These are phyloP conservation scores for Dictyophora rubrovolvata DNA, from an alignment of 768 basidiomycete species.

Conservation along the genomic window DNA sequence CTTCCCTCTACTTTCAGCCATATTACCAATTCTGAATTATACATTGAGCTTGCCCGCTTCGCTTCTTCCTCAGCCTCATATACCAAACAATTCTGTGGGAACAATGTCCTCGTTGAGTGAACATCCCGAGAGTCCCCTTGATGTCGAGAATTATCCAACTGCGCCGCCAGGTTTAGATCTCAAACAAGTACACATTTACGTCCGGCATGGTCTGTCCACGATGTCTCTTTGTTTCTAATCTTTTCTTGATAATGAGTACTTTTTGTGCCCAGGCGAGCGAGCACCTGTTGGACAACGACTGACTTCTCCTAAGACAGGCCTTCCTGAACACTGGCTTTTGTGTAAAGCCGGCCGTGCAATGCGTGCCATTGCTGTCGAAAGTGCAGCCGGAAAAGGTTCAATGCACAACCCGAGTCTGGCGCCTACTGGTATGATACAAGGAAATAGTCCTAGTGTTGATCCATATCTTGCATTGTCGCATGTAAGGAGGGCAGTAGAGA, in stretches of 20 bases:
- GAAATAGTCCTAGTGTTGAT: not conserved
- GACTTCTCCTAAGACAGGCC: slow-evolving; percentile 47
- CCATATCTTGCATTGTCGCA: slow-evolving; percentile 17
- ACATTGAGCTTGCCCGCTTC: too few species aligned
- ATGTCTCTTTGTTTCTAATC: not conserved
- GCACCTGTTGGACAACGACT: slow-evolving; percentile 66
- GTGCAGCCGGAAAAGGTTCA: slow-evolving; percentile 1
- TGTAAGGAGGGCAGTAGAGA: slow-evolving; percentile 43
- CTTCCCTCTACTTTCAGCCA: not conserved
- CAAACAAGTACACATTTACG: slow-evolving; percentile 66
- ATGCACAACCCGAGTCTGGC: not conserved
- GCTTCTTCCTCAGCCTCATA: not conserved
- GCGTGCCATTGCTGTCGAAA: slow-evolving; percentile 12
- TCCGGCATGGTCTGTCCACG: slow-evolving; percentile 53
- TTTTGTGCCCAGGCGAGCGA: slow-evolving; percentile 46
- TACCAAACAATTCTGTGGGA: not conserved
- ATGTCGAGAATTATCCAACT: slow-evolving; percentile 50
- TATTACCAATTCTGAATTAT: not conserved
- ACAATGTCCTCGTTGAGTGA: not conserved
- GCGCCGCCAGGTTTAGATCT: slow-evolving; percentile 46
- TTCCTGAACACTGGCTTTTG: slow-evolving; percentile 51
- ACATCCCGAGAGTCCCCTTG: slow-evolving; percentile 32
- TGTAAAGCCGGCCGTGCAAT: slow-evolving; percentile 17
- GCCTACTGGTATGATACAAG: not conserved
- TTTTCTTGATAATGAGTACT: not conserved